Conservation (phyloP, 2,329 filamentous ascomycete genomes). For the Neofusicoccum ribis region DNA sequence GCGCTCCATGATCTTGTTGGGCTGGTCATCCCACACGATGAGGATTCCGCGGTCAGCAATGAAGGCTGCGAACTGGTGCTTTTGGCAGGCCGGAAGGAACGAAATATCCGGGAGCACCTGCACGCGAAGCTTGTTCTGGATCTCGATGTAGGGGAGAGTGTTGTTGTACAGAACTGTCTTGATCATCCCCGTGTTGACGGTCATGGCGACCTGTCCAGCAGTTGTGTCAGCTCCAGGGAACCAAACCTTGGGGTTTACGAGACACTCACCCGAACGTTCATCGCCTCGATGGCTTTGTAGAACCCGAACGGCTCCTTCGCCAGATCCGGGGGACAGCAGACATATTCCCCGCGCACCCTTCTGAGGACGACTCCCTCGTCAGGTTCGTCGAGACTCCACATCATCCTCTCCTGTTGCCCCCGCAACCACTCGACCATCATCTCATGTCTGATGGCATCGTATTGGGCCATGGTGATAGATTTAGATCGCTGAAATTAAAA, state of each 20-base stretch:
- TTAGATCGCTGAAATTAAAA: not conserved
- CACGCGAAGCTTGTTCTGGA: slow-evolving; percentile 76
- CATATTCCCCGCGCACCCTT: slow-evolving; percentile 67
- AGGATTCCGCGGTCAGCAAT: slow-evolving; percentile 69
- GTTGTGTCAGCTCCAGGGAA: slow-evolving; percentile 18
- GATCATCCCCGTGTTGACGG: slow-evolving; percentile 76
- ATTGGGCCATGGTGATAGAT: slow-evolving; percentile 21
- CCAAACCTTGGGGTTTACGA: not conserved
- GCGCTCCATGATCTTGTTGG: slow-evolving; percentile 66
- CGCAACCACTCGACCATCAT: slow-evolving; percentile 83
- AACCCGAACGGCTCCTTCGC: slow-evolving; percentile 57
- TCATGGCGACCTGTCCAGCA: slow-evolving; percentile 67
- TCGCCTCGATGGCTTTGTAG: slow-evolving; percentile 63
- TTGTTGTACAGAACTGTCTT: slow-evolving; percentile 75
- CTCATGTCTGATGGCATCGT: slow-evolving; percentile 74
- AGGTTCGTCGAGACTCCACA: slow-evolving; percentile 71
- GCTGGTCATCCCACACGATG: slow-evolving; percentile 81
- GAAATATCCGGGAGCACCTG: slow-evolving; percentile 73
- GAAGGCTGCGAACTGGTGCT: slow-evolving; percentile 79
- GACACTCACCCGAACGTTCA: slow-evolving; percentile 67
- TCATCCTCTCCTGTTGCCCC: slow-evolving; percentile 72
- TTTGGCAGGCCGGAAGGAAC: slow-evolving; percentile 70
- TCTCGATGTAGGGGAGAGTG: slow-evolving; percentile 69
- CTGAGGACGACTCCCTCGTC: slow-evolving; percentile 74
- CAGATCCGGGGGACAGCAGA: slow-evolving; percentile 69